Evolutionary conservation across 1,284 basidiomycete species (phyloP).

Genomic region (Omphalotus olearius): DNA sequence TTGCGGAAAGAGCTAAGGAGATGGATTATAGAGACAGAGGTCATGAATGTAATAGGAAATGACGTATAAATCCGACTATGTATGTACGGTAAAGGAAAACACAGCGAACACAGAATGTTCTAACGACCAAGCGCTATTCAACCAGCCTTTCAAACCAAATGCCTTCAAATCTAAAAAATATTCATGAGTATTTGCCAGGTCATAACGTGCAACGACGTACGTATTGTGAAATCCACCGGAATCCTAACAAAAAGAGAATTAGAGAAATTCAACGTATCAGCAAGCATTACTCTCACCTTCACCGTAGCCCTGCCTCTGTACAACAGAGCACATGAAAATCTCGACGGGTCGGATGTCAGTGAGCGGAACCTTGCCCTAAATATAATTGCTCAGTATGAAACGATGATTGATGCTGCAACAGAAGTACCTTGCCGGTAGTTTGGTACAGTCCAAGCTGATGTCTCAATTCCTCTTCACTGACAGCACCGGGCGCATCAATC

Average conservation of each 20-base stretch:
- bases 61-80: background rate
- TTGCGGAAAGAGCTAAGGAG: slow-evolving; percentile 40
- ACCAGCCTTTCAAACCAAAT: background rate
- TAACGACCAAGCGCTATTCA: background rate
- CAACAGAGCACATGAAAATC: slow-evolving; percentile 99
- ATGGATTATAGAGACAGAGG: slow-evolving; percentile 11
- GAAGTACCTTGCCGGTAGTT: slow-evolving; percentile 93
- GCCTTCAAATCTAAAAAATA: slow-evolving; percentile 10
- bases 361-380: slow-evolving; percentile 92
- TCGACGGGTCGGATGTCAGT: slow-evolving; percentile 98
- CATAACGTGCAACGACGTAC: slow-evolving; percentile 1
- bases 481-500: slow-evolving; percentile 97
- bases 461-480: slow-evolving; percentile 96
- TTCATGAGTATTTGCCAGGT: background rate
- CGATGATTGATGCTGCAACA: slow-evolving; percentile 9
- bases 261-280: background rate
- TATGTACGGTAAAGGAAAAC: background rate
- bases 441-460: slow-evolving; percentile 96
- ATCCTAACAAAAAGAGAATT: slow-evolving; percentile 5
- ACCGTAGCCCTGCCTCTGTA: slow-evolving; percentile 98
- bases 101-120: background rate
- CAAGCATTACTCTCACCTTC: slow-evolving; percentile 55
- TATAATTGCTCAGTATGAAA: slow-evolving; percentile 5
- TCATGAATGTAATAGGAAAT: slow-evolving; percentile 8
- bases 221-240: slow-evolving; percentile 17